Evolutionary conservation across 2,329 filamentous ascomycete species (phyloP).

Genomic region (Aureobasidium vineae): DNA sequence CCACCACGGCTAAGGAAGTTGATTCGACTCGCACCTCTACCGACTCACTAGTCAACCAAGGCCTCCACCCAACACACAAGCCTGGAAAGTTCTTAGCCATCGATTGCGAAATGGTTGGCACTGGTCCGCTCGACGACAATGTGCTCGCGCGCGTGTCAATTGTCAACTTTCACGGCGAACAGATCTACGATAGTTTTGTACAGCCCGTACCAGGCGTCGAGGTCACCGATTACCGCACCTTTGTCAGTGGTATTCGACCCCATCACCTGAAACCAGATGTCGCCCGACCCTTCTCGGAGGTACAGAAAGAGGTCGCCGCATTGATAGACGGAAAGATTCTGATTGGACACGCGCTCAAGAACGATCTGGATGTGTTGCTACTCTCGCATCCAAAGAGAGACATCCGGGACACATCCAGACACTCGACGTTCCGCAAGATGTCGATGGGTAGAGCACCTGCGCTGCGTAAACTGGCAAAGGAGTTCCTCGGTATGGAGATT

Average conservation of each 20-base stretch:
- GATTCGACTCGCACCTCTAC: constrained; percentile 57
- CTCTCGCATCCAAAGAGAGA: constrained; percentile 75
- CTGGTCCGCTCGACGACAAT: constrained; percentile 66
- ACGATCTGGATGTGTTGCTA: constrained; percentile 71
- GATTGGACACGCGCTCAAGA: constrained; percentile 79
- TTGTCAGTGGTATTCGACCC: constrained; percentile 76
- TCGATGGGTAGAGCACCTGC: constrained; percentile 67
- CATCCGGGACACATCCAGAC: constrained; percentile 80
- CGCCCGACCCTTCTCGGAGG: constrained; percentile 64
- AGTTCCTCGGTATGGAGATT: constrained; percentile 58
- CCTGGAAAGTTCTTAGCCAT: constrained; percentile 88
- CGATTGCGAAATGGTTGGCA: constrained; percentile 98
- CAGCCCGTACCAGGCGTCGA: constrained; percentile 59
- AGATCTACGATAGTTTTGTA: constrained; percentile 94
- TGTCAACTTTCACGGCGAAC: constrained; percentile 89
- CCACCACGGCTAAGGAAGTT: constrained; percentile 61
- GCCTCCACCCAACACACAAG: constrained; percentile 55
- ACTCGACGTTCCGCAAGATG: constrained; percentile 69
- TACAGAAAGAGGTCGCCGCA: constrained; percentile 68
- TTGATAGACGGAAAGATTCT: constrained; percentile 70
- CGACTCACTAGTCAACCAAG: constrained; percentile 46
- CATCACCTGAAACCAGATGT: constrained; percentile 62
- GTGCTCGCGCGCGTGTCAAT: constrained; percentile 82
- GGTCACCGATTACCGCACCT: constrained; percentile 88
- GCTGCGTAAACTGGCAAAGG: constrained; percentile 58